Percentiles rank a stretch among this genome's conserved stretches.
Evolutionary conservation across 768 basidiomycete genomes (phyloP).

Genomic region (Kwoniella sp.): DNA sequence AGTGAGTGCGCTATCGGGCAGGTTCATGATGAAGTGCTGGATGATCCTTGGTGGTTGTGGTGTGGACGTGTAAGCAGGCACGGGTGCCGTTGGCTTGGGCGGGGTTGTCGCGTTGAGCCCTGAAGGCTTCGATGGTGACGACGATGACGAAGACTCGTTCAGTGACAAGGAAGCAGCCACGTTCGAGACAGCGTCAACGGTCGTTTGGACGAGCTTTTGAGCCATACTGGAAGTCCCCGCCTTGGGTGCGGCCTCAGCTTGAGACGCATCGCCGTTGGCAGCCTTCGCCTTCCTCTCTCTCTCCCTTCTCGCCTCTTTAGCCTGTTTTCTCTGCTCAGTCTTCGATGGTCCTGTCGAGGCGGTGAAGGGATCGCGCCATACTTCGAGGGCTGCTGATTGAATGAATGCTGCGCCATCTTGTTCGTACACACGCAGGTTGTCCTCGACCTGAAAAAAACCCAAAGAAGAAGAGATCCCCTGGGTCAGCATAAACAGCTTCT

Average conservation of each 20-base stretch:
- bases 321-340: constrained; percentile 1
- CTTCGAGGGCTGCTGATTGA: constrained; percentile 61
- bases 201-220: neutral
- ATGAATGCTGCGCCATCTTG: constrained; percentile 90
- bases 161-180: neutral
- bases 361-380: constrained; percentile 70
- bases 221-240: too few relatives aligned
- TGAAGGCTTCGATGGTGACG: neutral
- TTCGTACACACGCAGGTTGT: constrained; percentile 71
- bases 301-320: constrained; percentile 5
- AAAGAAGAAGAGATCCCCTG: neutral
- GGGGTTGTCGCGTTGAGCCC: neutral
- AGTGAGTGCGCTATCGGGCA: constrained; percentile 85
- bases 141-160: neutral
- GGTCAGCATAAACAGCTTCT: neutral
- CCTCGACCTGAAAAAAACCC: constrained; percentile 65
- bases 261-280: neutral
- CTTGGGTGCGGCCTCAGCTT: neutral
- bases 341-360: constrained; percentile 38
- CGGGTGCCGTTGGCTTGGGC: neutral
- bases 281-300: neutral
- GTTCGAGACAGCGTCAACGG: constrained; percentile 1
- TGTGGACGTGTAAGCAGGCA: neutral
- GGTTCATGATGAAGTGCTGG: constrained; percentile 94
- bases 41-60: constrained; percentile 59